phyloP scores from a whole-genome alignment of 2,329 filamentous ascomycete genomes.

The Talaromyces sp. region DNA sequence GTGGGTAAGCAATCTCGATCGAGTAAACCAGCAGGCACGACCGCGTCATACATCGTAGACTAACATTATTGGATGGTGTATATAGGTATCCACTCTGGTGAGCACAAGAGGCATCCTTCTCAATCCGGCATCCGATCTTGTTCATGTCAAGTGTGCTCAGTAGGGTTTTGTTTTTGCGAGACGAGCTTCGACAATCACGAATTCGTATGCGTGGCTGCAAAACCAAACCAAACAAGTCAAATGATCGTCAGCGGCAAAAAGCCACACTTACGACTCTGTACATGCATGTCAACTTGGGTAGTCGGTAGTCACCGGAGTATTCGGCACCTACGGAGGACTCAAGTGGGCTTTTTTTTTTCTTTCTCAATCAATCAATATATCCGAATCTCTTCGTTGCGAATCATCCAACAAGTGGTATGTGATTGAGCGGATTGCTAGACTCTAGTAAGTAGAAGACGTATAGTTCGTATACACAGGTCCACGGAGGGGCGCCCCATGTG shows the following conservation, averaged over 20 bases:
- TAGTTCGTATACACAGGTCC: not conserved
- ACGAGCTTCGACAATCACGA: not conserved
- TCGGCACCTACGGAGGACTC: not conserved
- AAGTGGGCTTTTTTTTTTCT: not conserved
- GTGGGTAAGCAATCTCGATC: not conserved
- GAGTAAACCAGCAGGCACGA: not conserved
- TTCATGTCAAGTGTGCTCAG: too few relatives aligned
- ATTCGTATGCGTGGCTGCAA: not conserved
- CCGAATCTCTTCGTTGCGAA: not conserved
- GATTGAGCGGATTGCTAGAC: not conserved
- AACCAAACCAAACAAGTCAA: not conserved
- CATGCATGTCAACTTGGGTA: too few relatives aligned
- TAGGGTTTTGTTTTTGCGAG: not conserved
- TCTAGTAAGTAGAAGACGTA: not conserved
- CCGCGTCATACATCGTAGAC: not conserved
- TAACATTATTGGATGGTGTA: not conserved
- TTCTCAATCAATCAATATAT: not conserved
- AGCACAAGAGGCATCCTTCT: too few relatives aligned
- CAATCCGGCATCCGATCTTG: not conserved
- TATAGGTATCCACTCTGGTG: not conserved
- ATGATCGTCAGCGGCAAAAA: not conserved
- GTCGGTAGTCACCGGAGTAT: not conserved
- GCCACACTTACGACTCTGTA: not conserved
- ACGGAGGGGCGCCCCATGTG: constrained; percentile 13
- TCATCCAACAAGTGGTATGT: too few relatives aligned